Conservation (phyloP, 2,329 filamentous ascomycete genomes). For the Talaromyces rugulosus region DNA sequence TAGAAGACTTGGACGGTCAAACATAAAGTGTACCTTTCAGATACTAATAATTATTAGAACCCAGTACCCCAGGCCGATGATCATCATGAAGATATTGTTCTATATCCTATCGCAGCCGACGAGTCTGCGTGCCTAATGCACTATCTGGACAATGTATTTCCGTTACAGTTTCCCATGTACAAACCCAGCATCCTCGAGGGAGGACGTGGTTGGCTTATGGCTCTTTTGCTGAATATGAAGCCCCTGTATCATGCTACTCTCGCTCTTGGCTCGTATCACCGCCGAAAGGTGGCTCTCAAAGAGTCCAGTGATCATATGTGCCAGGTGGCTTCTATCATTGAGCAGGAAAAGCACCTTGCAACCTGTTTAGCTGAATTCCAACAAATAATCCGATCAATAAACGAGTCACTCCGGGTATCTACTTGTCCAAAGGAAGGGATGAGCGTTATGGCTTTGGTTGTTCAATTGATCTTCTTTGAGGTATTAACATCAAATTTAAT, state of each 20-base stretch:
- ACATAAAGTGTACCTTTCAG: neutral
- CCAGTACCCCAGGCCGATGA: neutral
- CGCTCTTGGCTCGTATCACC: slow-evolving; percentile 3
- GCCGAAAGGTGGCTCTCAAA: neutral
- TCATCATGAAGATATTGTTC: neutral
- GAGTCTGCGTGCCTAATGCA: slow-evolving; percentile 4
- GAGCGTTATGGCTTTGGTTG: slow-evolving; percentile 2
- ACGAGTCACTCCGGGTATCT: neutral
- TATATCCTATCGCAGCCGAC: slow-evolving; percentile 2
- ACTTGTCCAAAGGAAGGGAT: neutral
- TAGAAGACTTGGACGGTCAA: neutral
- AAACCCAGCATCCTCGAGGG: neutral
- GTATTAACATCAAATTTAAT: neutral
- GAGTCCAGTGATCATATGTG: neutral
- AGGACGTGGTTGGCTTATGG: slow-evolving; percentile 8
- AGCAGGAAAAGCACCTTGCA: slow-evolving; percentile 5
- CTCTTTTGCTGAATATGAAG: neutral
- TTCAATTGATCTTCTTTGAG: slow-evolving; percentile 3
- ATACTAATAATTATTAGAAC: neutral
- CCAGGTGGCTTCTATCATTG: neutral
- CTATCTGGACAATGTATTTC: slow-evolving; percentile 11
- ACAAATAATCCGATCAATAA: neutral
- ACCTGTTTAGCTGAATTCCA: slow-evolving; percentile 2
- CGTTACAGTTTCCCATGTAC: slow-evolving; percentile 6
- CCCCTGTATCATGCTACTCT: slow-evolving; percentile 4